These are phyloP conservation scores for Ramicandelaber brevisporus DNA, from an alignment of 192 early-diverging fungal species.

Conservation along the genomic window DNA sequence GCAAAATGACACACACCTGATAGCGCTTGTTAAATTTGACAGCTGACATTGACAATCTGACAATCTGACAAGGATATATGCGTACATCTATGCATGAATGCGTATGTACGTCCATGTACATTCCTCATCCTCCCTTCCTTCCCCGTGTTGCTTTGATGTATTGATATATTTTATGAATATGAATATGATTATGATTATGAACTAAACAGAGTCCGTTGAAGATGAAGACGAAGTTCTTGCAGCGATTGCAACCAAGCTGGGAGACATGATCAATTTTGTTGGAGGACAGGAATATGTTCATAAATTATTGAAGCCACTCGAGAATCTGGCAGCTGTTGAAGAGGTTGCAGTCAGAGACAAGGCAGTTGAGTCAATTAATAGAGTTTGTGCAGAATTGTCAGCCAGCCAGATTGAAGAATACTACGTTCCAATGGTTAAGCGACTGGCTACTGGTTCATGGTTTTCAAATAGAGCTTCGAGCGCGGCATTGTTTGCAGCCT, in stretches of 20 bases:
- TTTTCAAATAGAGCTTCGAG: conserved; percentile 90
- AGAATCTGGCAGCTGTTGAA: conserved; percentile 91
- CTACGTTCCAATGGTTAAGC: conserved; percentile 75
- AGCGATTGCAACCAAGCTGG: conserved; percentile 81
- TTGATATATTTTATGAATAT: background rate
- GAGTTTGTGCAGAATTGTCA: conserved; percentile 47
- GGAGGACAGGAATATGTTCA: conserved; percentile 74
- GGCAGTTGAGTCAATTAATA: conserved; percentile 84
- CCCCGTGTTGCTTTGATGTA: background rate
- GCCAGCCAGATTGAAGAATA: conserved; percentile 65
- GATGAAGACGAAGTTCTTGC: conserved; percentile 96
- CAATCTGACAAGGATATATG: too few relatives aligned
- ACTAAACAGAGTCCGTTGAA: conserved; percentile 96
- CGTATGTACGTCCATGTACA: too few relatives aligned
- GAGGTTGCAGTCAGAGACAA: conserved; percentile 96
- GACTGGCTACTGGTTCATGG: conserved; percentile 87
- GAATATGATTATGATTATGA: too few relatives aligned
- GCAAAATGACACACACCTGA: too few relatives aligned
- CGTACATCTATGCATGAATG: too few relatives aligned
- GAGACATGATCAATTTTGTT: conserved; percentile 73
- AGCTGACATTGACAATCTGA: too few relatives aligned
- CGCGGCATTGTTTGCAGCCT: conserved; percentile 74
- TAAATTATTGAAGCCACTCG: conserved; percentile 70
- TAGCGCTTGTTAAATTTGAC: too few relatives aligned
- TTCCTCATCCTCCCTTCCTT: conserved; percentile 3